A percentile compares a stretch with the other conserved stretches of the same genome.
Evolutionary conservation across 805 yeast species (phyloP).

Genomic region (Ogataea wickerhamii): DNA sequence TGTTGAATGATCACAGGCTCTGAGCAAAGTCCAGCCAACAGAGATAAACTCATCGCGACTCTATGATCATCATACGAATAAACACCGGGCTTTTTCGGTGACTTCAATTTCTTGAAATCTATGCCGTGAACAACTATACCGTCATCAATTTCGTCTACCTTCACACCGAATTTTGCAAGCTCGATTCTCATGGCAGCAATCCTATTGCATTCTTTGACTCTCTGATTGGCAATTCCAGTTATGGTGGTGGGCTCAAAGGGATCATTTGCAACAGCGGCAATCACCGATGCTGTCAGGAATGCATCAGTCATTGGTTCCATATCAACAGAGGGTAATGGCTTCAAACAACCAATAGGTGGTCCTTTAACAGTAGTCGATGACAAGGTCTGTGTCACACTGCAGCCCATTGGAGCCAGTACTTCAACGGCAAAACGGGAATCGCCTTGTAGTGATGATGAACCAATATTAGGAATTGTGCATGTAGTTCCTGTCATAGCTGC

Average conservation of each 20-base stretch:
- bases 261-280: conserved; percentile 79
- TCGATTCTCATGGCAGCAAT: conserved; percentile 91
- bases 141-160: conserved; percentile 80
- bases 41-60: conserved; percentile 95
- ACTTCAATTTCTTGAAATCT: conserved; percentile 43
- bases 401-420: conserved; percentile 93
- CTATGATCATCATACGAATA: conserved; percentile 92
- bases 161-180: conserved; percentile 86
- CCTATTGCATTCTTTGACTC: conserved; percentile 96
- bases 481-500: conserved; percentile 95
- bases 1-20: conserved; percentile 73
- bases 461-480: conserved; percentile 92
- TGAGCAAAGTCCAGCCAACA: conserved; percentile 66
- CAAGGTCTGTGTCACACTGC: conserved; percentile 76
- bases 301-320: conserved; percentile 99
- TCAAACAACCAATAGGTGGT: conserved; percentile 66
- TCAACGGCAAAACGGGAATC: conserved; percentile 96
- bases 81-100: conserved; percentile 61
- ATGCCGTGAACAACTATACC: conserved; percentile 87
- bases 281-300: conserved; percentile 92
- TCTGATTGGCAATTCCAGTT: conserved; percentile 95
- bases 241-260: conserved; percentile 64
- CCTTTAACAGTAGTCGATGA: conserved; percentile 91
- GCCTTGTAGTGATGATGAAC: conserved; percentile 88
- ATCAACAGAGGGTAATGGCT: conserved; percentile 72